Percentiles rank a stretch among this genome's conserved stretches.
Evolutionary conservation across 805 yeast species (phyloP).

Genomic region (Teunomyces cretensis): DNA sequence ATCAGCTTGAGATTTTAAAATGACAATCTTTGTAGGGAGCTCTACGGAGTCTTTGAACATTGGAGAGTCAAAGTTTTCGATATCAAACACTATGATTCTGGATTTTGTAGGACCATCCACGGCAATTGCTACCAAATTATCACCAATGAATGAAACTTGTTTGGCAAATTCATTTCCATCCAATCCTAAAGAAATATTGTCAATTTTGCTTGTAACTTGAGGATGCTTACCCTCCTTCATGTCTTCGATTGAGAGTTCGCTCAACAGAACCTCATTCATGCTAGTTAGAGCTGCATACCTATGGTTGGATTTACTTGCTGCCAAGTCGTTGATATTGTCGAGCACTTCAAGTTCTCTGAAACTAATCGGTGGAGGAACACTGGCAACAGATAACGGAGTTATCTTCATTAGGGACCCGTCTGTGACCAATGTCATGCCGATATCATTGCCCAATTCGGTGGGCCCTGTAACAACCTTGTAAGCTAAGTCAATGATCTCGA

Average conservation of each 20-base stretch:
- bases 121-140: conserved; percentile 52
- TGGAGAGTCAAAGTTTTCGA: conserved; percentile 44
- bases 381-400: conserved; percentile 82
- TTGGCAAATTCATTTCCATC: conserved; percentile 48
- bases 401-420: conserved; percentile 72
- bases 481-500: conserved; percentile 70
- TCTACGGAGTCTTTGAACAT: conserved; percentile 41
- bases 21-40: conserved; percentile 50
- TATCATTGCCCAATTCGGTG: conserved; percentile 61
- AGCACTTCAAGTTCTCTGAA: conserved; percentile 60
- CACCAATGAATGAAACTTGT: conserved; percentile 60
- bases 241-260: conserved; percentile 49
- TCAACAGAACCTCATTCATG: conserved; percentile 27
- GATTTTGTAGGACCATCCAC: conserved; percentile 57
- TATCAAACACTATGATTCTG: conserved; percentile 50
- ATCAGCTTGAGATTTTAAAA: conserved; percentile 55
- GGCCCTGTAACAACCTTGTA: conserved; percentile 68
- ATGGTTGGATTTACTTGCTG: conserved; percentile 61
- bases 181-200: conserved; percentile 34
- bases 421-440: conserved; percentile 76
- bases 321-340: conserved; percentile 59
- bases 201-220: conserved; percentile 29
- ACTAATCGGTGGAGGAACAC: conserved; percentile 93
- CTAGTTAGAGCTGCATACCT: conserved; percentile 57
- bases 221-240: conserved; percentile 53